These are phyloP conservation scores for Xylaria castorea DNA, from an alignment of 495 filamentous ascomycete genomes.

Conservation along the genomic window DNA sequence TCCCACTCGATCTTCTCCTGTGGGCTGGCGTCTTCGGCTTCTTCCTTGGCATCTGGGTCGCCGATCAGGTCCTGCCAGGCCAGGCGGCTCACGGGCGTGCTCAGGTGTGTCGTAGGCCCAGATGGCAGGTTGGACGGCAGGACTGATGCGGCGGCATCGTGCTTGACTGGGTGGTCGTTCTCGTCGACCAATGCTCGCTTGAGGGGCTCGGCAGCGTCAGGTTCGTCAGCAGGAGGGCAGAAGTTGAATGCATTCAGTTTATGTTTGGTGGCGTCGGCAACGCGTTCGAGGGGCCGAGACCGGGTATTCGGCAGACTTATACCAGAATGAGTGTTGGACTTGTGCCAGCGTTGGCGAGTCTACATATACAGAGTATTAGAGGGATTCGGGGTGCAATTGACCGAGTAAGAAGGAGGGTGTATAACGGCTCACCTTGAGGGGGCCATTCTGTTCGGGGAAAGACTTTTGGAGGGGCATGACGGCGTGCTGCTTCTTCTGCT, in stretches of 20 bases:
- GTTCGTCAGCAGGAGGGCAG: slow-evolving; percentile 29
- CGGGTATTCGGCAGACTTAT: slow-evolving; percentile 32
- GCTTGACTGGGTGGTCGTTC: slow-evolving; percentile 24
- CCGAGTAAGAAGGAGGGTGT: neutral
- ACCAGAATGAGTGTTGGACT: slow-evolving; percentile 55
- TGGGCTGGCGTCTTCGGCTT: slow-evolving; percentile 54
- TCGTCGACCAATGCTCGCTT: slow-evolving; percentile 24
- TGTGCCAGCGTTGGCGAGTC: slow-evolving; percentile 55
- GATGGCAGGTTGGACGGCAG: slow-evolving; percentile 29
- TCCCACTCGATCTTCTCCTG: slow-evolving; percentile 52
- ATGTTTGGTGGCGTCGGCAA: slow-evolving; percentile 56
- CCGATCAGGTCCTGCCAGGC: slow-evolving; percentile 83
- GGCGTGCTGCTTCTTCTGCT: slow-evolving; percentile 24
- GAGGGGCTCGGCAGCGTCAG: slow-evolving; percentile 25
- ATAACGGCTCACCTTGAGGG: slow-evolving; percentile 36
- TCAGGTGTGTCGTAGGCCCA: slow-evolving; percentile 56
- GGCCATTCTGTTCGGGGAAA: slow-evolving; percentile 53
- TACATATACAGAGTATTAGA: slow-evolving; percentile 18
- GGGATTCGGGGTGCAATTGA: neutral
- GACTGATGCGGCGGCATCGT: slow-evolving; percentile 14
- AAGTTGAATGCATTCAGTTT: slow-evolving; percentile 60
- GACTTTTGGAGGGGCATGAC: slow-evolving; percentile 60
- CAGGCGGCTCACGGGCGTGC: slow-evolving; percentile 76
- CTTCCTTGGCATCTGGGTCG: slow-evolving; percentile 59
- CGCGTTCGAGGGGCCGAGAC: slow-evolving; percentile 44